Evolutionary conservation across 495 filamentous ascomycete species (phyloP), one percentile per base, ranked within the genome.

Genomic region (Achaetomiella virescens): DNA sequence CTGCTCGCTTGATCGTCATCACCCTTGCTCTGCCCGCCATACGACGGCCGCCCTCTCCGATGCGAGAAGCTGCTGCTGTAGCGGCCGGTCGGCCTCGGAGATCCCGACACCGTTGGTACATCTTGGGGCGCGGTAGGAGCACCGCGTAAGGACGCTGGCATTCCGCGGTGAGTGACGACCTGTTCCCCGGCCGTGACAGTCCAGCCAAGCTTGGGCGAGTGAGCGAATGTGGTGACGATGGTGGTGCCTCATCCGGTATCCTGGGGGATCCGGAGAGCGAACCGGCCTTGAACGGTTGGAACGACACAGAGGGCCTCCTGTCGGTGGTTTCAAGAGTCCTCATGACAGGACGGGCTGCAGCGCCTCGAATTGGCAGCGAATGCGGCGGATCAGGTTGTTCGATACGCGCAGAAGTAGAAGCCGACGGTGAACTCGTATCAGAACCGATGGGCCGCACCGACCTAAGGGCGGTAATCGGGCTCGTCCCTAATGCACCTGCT

Each of bases 201-300:
- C 78, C 75, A 52, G 75, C 78, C 17, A 81, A 67, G 1, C 77
- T 71, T 3, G 74, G 63, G 20, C 78, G 70, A 2, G 68, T 66
- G 7, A 84, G 64, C 2, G 81, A 84, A 24, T 80, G 81, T 27
- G 89, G 89, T 6, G 86, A 92, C 15, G 72, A 63, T 6, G 75
- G 74, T 21, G 67, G 60, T 40, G 76, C 74, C 41, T 74, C 68
- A 2, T 68, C 70, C 6, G 59, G 41, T 11, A 67, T 36, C 31
- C 74, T 67, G 14, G 93, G 93, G 10, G 92, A 97, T n/a, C 88
- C 87, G 15, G 91, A 95, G 17, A 98, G 78, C 18, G 92, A 91
- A 9, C 91, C 89, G 7, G 91, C 89, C 72, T 97, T 98, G 72
- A 98, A 98, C 1, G 92, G 75, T 65, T 91, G 88, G 65, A 96